Evolutionary conservation across 768 basidiomycete genomes (phyloP).

Genomic region (Cystobasidium ongulense): DNA sequence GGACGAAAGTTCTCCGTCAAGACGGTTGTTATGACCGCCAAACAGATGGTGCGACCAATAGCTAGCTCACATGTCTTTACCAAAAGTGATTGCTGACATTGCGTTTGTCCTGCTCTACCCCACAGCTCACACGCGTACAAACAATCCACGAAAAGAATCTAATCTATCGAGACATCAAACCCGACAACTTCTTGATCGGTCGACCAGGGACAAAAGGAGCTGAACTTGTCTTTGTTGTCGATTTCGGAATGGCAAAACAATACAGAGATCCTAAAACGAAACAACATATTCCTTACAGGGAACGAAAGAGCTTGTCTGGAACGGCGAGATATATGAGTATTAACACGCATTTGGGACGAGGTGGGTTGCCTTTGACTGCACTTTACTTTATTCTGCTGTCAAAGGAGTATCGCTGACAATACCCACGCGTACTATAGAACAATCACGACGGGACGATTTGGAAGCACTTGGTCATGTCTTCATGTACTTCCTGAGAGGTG

Average conservation of each 20-base stretch:
- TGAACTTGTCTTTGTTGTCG: constrained; percentile 61
- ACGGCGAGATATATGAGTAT: constrained; percentile 99
- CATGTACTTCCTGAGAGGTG: constrained; percentile 97
- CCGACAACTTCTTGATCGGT: constrained; percentile 97
- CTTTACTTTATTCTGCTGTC: constrained; percentile 4
- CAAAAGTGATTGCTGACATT: neutral
- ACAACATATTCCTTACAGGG: constrained; percentile 97
- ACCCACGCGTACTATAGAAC: constrained; percentile 47
- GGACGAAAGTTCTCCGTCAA: constrained; percentile 94
- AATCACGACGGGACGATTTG: constrained; percentile 87
- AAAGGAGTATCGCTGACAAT: neutral
- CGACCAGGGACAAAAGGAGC: constrained; percentile 82
- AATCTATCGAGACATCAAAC: constrained; percentile 99
- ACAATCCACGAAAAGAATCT: constrained; percentile 99
- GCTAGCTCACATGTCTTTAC: neutral
- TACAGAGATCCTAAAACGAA: constrained; percentile 98
- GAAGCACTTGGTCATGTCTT: constrained; percentile 99
- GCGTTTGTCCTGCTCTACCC: neutral
- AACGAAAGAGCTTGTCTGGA: constrained; percentile 91
- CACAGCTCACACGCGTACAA: constrained; percentile 83
- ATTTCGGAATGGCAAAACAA: constrained; percentile 99
- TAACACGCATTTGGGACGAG: constrained; percentile 95
- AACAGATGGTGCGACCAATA: constrained; percentile 75
- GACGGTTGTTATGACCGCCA: constrained; percentile 97
- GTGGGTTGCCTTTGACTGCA: constrained; percentile 49